Conservation (phyloP, 1,139 yeast species). For the Geotrichum aggregatum region DNA sequence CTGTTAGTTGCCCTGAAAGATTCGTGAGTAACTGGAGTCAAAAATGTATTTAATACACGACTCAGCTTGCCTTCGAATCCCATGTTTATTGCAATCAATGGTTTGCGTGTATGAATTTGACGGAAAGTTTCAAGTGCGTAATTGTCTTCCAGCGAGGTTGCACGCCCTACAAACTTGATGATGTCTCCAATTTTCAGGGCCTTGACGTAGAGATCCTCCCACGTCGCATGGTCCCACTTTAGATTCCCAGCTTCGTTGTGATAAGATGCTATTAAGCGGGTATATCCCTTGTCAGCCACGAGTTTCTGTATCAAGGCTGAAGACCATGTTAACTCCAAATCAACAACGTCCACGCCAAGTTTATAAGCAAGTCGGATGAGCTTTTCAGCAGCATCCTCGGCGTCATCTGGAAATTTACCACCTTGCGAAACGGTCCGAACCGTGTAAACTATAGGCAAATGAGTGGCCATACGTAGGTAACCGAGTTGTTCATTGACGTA, state of each 20-base stretch:
- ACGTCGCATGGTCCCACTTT: conserved; percentile 65
- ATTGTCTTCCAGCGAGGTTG: conserved; percentile 62
- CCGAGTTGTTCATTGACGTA: conserved; percentile 76
- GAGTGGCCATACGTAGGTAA: conserved; percentile 55
- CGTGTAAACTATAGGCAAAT: conserved; percentile 76
- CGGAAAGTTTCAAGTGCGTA: conserved; percentile 66
- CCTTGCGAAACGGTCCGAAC: conserved; percentile 77
- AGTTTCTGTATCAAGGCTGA: conserved; percentile 43
- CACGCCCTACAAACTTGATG: conserved; percentile 79
- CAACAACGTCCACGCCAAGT: conserved; percentile 52
- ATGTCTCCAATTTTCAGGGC: conserved; percentile 67
- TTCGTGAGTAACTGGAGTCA: conserved; percentile 82
- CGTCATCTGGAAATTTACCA: conserved; percentile 66
- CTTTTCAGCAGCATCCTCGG: conserved; percentile 45
- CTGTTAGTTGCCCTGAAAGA: conserved; percentile 59
- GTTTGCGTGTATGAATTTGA: conserved; percentile 43
- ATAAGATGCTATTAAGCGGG: conserved; percentile 76
- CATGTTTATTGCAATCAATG: conserved; percentile 82
- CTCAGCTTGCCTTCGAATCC: conserved; percentile 73
- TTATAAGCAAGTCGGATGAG: conserved; percentile 63
- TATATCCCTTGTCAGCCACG: conserved; percentile 49
- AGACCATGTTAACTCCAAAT: conserved; percentile 50
- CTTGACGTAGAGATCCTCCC: conserved; percentile 67
- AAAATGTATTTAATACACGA: conserved; percentile 63
- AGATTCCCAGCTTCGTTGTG: conserved; percentile 63